These are phyloP conservation scores for Phyllosticta citriasiana DNA, from an alignment of 2,329 filamentous ascomycete species.

Conservation along the genomic window DNA sequence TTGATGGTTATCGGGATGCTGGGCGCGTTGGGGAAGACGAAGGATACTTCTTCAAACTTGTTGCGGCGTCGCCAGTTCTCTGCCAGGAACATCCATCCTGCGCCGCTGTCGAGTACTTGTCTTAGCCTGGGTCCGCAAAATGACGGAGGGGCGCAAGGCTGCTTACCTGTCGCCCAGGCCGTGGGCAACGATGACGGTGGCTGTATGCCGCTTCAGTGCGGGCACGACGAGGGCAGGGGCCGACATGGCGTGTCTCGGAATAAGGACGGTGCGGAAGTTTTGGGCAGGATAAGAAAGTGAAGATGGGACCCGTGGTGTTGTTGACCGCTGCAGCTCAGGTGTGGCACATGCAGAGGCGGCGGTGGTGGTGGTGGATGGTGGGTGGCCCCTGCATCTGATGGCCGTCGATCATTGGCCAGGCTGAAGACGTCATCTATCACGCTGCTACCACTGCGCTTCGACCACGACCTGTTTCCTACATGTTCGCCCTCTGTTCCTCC, in stretches of 20 bases:
- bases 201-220: conserved; percentile 74
- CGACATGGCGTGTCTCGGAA: not conserved
- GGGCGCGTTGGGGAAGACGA: conserved; percentile 88
- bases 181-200: conserved; percentile 89
- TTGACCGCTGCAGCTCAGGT: not conserved
- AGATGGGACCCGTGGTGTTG: not conserved
- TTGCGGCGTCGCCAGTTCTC: conserved; percentile 76
- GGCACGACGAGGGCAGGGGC: conserved; percentile 55
- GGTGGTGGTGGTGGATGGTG: not conserved
- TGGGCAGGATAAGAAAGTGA: not conserved
- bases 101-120: not conserved
- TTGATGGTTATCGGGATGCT: conserved; percentile 78
- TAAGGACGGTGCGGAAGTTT: not conserved
- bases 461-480: not conserved
- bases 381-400: conserved; percentile 2
- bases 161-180: conserved; percentile 68
- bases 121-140: conserved; percentile 1
- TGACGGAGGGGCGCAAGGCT: not conserved
- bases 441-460: not conserved
- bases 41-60: conserved; percentile 81
- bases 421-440: conserved; percentile 5
- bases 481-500: not conserved
- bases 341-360: not conserved
- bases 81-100: conserved; percentile 57
- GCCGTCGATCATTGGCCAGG: conserved; percentile 5